Base-by-base conservation (phyloP, 176 grass and related monocot species). In the Puya raimondii region DNA sequence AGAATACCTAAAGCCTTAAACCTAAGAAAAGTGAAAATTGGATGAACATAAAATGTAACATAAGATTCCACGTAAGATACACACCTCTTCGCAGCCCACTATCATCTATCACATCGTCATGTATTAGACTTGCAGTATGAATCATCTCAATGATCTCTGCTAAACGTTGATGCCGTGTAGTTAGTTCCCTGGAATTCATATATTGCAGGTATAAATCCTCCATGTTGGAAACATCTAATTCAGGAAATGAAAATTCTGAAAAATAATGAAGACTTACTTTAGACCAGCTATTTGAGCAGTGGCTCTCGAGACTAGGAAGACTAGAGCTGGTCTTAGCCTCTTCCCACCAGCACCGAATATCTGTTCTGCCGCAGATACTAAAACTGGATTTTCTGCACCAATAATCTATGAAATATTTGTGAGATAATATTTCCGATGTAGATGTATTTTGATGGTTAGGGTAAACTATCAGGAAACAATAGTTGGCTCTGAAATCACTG, bases 131-230 rank as follows among this genome's bases (percentile, higher is more conserved):
- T 82, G 94, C 94, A 65, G 89, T 99, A 80, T 99, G 94, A 71
- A 93, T 99, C 89, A 99, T 93, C 87, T 99, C 94, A 76, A 99
- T 99, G 78, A 93, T 99, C 80, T 91, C 94, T 64, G 89, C 89
- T 76, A 93, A 80, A 16, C 87, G 78, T 80, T 82, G 82, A 80
- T 99, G 94, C 76, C 88, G 81, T 59, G 70, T 80, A 27, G 86
- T 93, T 64, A 99, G 75, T 49, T 93, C 90, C 84, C 94, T 99
- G 87, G 0, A 79, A 74, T 68, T 48, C 47, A 75, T 42, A 20
- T 22, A 33, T 11, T 57, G 73, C 76, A 81, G 14, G 18, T 56
- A 7, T 73, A 61, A 84, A 64, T 53, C 11, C 47, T 70, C 23
- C 23, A 50, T 58, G 18, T 69, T 33, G 10, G 10, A 66, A 17